Evolutionary conservation across 2,329 filamentous ascomycete species (phyloP).

Genomic region (Onygenales sp.): DNA sequence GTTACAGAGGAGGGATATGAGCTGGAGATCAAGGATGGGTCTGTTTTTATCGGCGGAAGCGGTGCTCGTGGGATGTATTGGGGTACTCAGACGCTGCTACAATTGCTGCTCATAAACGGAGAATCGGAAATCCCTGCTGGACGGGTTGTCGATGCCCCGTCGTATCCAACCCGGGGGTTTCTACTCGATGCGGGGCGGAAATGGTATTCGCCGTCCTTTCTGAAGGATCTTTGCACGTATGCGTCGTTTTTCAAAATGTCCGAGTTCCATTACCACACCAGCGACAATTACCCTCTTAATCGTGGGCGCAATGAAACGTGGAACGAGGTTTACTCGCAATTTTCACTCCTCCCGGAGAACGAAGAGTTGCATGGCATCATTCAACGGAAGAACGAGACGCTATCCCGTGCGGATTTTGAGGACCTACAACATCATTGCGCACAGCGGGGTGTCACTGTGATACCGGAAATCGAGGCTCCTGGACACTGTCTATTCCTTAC

Average conservation of each 20-base stretch:
- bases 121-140: constrained; percentile 33
- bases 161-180: constrained; percentile 42
- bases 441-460: constrained; percentile 46
- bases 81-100: constrained; percentile 47
- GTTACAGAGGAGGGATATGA: constrained; percentile 43
- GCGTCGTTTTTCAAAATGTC: constrained; percentile 55
- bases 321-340: constrained; percentile 45
- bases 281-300: constrained; percentile 46
- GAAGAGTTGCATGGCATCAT: constrained; percentile 41
- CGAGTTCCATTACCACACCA: constrained; percentile 49
- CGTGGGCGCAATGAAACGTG: constrained; percentile 41
- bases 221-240: constrained; percentile 50
- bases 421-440: constrained; percentile 45
- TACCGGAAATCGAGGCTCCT: constrained; percentile 52
- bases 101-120: constrained; percentile 36
- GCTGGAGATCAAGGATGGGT: constrained; percentile 26
- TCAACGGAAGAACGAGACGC: constrained; percentile 45
- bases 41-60: constrained; percentile 41
- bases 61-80: constrained; percentile 50
- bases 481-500: constrained; percentile 48
- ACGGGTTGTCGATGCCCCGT: constrained; percentile 39
- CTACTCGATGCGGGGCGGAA: constrained; percentile 47
- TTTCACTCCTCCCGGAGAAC: constrained; percentile 44
- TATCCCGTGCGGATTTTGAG: constrained; percentile 43
- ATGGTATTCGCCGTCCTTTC: constrained; percentile 46